Evolutionary conservation across 371 early-diverging fungal species (phyloP).

Genomic region (Actinomortierella wolfii): DNA sequence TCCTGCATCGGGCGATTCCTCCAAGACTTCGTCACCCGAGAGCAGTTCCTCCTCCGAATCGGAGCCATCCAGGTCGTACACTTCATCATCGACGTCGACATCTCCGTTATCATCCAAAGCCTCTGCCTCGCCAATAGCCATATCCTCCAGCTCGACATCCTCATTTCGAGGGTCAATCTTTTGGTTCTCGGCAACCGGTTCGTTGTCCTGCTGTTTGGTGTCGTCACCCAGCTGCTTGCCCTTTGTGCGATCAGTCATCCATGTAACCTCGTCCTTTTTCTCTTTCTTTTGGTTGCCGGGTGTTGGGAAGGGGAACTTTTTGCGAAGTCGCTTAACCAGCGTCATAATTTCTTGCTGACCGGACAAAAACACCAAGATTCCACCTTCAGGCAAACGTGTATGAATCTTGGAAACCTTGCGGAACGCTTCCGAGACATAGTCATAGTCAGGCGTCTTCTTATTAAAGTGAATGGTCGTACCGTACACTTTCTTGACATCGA

Average conservation of each 20-base stretch:
- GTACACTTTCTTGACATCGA: slow-evolving; percentile 86
- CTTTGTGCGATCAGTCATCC: slow-evolving; percentile 18
- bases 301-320: slow-evolving; percentile 63
- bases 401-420: slow-evolving; percentile 95
- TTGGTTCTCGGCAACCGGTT: slow-evolving; percentile 12
- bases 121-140: slow-evolving; percentile 58
- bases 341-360: slow-evolving; percentile 91
- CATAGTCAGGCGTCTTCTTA: slow-evolving; percentile 66
- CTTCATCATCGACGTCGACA: slow-evolving; percentile 53
- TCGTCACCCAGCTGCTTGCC: slow-evolving; percentile 35
- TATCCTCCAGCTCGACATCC: slow-evolving; percentile 66
- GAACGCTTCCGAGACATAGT: slow-evolving; percentile 80
- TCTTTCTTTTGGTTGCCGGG: slow-evolving; percentile 29
- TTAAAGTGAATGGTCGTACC: slow-evolving; percentile 88
- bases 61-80: slow-evolving; percentile 61
- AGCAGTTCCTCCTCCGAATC: slow-evolving; percentile 59
- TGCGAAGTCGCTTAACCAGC: slow-evolving; percentile 73
- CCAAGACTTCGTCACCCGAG: slow-evolving; percentile 49
- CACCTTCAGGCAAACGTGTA: slow-evolving; percentile 86
- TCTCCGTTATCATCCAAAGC: slow-evolving; percentile 45
- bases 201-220: slow-evolving; percentile 47
- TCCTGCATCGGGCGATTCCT: slow-evolving; percentile 41
- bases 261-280: slow-evolving; percentile 43
- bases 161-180: slow-evolving; percentile 46
- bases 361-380: slow-evolving; percentile 90